Evolutionary conservation across 371 early-diverging fungal genomes (phyloP), one percentile per base, ranked within the genome.

Genomic region (Zychaea mexicana): DNA sequence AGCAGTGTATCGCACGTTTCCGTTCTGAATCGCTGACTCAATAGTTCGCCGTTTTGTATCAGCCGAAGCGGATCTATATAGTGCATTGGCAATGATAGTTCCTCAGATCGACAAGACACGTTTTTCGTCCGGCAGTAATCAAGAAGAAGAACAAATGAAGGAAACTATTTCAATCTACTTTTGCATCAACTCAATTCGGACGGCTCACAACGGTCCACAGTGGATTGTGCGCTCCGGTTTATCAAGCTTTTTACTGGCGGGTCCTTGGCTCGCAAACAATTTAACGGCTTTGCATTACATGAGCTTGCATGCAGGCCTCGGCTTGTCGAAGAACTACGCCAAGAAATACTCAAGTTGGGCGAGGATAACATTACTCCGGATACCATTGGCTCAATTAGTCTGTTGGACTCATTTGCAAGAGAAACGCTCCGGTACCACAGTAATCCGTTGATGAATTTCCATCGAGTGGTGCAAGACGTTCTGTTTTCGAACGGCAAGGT

Each of bases 321-420:
- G 10, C 30, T 77, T 7, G 54, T 74, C 1, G 53, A 61, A 10
- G 66, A 63, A 15, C 45, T 77, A 19, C 69, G 74, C 39, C 30
- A 31, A 0, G 74, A 77, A 38, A 36, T 77, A 4, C 46, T 22
- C 5, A 39, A 66, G 0, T 36, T 72, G 10, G 42, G 42, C 1
- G 5, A 42, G 4, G 67, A 56, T 10, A 39, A 53, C 3, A 54
- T 33, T 31, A 70, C 60, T 2, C 78, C 74, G 39, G 74, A 70
- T 26, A 53, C 70, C 0, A 54, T 78, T 32, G 73, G 68, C 31
- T 52, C 62, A 1, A 61, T 84, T 56, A 67, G 67, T 5, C 28
- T 78, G 9, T 65, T 84, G 69, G 85, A 84, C 28, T 84, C 85
- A 2, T 82, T 79, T 60, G 61, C 82, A 2, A 68, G 85, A 10